Conservation (phyloP, 148 eudicot genomes). For the Fallopia convolvulus region DNA sequence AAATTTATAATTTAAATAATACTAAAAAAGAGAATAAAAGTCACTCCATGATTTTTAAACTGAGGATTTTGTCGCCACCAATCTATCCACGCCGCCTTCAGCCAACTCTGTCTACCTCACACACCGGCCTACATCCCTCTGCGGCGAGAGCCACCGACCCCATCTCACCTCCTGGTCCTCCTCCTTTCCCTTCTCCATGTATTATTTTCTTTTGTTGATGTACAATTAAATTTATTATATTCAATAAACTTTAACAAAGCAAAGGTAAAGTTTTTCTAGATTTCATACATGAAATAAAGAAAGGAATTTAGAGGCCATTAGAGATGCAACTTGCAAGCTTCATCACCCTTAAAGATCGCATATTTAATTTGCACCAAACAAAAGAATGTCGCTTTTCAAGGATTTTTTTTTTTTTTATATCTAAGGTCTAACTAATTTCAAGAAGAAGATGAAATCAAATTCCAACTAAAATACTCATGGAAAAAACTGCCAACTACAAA, state of each 20-base stretch:
- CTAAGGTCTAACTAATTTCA: background rate
- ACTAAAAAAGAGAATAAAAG: background rate
- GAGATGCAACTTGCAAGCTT: background rate
- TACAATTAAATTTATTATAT: background rate
- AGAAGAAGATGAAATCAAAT: background rate
- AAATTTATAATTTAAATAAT: background rate
- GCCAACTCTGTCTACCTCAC: background rate
- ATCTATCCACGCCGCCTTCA: background rate
- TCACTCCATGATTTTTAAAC: background rate
- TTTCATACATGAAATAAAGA: background rate
- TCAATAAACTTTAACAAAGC: background rate
- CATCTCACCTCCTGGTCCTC: slow-evolving; percentile 1
- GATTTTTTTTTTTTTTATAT: no score
- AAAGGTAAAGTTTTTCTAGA: background rate
- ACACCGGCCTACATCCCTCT: background rate
- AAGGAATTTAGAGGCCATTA: background rate
- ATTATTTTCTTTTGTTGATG: background rate
- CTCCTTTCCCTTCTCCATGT: background rate
- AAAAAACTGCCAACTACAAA: background rate
- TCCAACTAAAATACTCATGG: background rate
- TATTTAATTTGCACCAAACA: background rate
- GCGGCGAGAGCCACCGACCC: slow-evolving; percentile 6
- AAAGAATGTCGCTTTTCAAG: background rate
- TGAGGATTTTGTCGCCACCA: background rate
- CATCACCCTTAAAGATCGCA: background rate